phyloP scores from a whole-genome alignment of 1,284 basidiomycete species.

The Rhodofomes roseus region DNA sequence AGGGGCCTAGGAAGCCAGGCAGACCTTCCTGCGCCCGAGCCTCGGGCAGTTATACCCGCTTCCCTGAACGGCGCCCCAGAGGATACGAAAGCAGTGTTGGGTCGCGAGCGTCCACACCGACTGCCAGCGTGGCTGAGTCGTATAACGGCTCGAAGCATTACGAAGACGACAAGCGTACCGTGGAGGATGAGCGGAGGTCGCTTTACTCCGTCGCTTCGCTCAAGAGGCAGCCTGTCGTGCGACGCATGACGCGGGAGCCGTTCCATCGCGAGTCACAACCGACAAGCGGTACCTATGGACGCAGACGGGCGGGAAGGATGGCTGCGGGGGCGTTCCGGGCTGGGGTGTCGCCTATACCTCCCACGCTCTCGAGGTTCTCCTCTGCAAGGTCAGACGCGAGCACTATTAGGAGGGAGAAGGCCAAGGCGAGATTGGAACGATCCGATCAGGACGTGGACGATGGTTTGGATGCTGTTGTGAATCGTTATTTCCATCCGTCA shows the following conservation, averaged over 20 bases:
- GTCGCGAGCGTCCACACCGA: conserved; percentile 2
- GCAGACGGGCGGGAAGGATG: conserved; percentile 9
- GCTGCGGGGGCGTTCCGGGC: conserved; percentile 18
- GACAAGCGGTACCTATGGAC: not conserved
- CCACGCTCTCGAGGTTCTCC: conserved; percentile 7
- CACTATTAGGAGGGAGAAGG: conserved; percentile 1
- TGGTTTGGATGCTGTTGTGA: conserved; percentile 15
- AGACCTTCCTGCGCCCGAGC: conserved; percentile 12
- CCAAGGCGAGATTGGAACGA: not conserved
- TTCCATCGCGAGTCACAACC: conserved; percentile 9
- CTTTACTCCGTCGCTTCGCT: conserved; percentile 10
- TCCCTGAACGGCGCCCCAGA: not conserved
- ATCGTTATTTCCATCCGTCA: conserved; percentile 20
- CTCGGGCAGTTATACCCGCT: conserved; percentile 11
- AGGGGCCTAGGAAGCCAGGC: conserved; percentile 12
- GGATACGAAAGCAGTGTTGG: not conserved
- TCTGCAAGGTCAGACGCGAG: not conserved
- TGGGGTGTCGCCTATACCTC: conserved; percentile 12
- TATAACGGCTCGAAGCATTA: not conserved
- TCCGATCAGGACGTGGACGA: not conserved
- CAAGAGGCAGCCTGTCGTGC: conserved; percentile 10
- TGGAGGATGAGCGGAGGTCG: conserved; percentile 6
- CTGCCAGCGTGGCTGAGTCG: not conserved
- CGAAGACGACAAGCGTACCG: not conserved
- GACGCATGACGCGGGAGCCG: conserved; percentile 19